A percentile compares a stretch with the other conserved stretches of the same genome.
Evolutionary conservation across 352 stramenopile species (phyloP).

Genomic region (Phytophthora fragariaefolia): DNA sequence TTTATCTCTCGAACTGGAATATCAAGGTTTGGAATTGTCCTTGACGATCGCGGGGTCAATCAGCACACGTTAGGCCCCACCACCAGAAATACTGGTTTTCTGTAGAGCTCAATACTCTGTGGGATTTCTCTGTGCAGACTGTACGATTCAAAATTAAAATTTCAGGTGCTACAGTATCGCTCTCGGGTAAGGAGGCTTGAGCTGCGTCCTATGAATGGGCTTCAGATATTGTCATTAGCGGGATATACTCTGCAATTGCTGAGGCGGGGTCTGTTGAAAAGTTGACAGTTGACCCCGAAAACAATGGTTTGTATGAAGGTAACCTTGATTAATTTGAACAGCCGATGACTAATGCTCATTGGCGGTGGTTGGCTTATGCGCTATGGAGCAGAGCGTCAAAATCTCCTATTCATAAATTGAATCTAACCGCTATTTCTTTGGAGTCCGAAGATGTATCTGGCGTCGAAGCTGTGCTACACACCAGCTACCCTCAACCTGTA

Average conservation of each 20-base stretch:
- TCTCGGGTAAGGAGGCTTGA: not conserved
- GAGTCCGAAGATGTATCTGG: not conserved
- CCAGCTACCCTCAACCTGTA: not conserved
- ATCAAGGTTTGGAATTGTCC: not conserved
- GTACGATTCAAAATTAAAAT: not conserved
- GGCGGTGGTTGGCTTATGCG: slow-evolving; percentile 20
- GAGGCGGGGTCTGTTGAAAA: not conserved
- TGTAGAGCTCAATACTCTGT: not conserved
- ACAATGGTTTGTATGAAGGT: not conserved
- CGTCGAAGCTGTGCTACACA: not conserved
- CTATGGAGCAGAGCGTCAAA: slow-evolving; percentile 17
- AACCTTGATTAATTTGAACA: not conserved
- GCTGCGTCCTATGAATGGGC: not conserved
- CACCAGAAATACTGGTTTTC: not conserved
- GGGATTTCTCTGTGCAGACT: not conserved
- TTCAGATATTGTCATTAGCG: not conserved
- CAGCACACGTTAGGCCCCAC: not conserved
- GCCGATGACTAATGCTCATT: slow-evolving; percentile 12
- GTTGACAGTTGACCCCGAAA: not conserved
- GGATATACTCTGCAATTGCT: slow-evolving; percentile 16
- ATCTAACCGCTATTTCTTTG: not conserved
- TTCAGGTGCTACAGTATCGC: not conserved
- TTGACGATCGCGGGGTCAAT: not conserved
- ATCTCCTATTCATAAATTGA: not conserved
- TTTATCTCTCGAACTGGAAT: not conserved